These are phyloP conservation scores for Candolleomyces efflorescens DNA, from an alignment of 768 basidiomycete genomes.

Conservation along the genomic window DNA sequence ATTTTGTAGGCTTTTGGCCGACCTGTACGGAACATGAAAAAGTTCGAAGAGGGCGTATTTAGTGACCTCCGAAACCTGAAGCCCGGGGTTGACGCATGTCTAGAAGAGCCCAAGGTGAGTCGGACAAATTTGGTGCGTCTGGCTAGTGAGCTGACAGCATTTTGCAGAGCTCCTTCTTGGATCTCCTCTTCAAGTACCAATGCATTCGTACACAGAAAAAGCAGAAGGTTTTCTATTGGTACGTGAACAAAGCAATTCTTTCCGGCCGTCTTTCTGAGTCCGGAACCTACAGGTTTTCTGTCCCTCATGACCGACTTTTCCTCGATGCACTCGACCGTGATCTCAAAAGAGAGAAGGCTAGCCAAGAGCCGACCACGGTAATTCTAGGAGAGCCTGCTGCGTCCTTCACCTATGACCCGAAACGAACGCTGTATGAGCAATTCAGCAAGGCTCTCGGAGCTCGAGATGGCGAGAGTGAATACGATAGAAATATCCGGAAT, in stretches of 20 bases:
- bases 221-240: constrained; percentile 99
- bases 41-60: constrained; percentile 97
- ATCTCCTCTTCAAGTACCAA: constrained; percentile 92
- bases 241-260: constrained; percentile 19
- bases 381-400: constrained; percentile 74
- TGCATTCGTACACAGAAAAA: constrained; percentile 98
- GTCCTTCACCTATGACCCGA: constrained; percentile 86
- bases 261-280: too few relatives aligned
- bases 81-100: constrained; percentile 85
- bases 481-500: constrained; percentile 30
- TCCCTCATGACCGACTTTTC: constrained; percentile 95
- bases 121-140: not conserved
- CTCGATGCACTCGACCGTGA: constrained; percentile 95
- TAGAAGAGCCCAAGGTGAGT: constrained; percentile 94
- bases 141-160: constrained; percentile 27
- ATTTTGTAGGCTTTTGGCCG: constrained; percentile 67
- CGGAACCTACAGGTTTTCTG: constrained; percentile 70
- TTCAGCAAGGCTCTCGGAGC: constrained; percentile 52
- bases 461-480: constrained; percentile 37
- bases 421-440: constrained; percentile 84
- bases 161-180: constrained; percentile 85
- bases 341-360: constrained; percentile 92
- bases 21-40: constrained; percentile 90
- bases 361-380: constrained; percentile 77
- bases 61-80: constrained; percentile 91